These are phyloP conservation scores for Pterulicium gracile DNA, from an alignment of 1,284 basidiomycete species.

Conservation along the genomic window DNA sequence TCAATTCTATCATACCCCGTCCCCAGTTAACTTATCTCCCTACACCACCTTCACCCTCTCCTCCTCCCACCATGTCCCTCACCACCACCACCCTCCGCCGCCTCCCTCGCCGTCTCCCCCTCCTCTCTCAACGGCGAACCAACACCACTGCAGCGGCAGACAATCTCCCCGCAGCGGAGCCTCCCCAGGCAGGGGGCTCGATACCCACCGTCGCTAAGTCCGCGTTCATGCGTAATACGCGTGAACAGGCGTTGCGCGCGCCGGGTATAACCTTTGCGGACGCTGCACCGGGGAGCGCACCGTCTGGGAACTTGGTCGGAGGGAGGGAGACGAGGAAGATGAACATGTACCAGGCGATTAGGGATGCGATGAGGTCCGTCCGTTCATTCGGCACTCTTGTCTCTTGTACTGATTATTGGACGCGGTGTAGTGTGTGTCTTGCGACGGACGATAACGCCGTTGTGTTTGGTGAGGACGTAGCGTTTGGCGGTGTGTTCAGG, in stretches of 20 bases:
- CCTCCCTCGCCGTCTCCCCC: constrained; percentile 1
- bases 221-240: constrained; percentile 44
- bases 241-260: constrained; percentile 61
- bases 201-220: constrained; percentile 60
- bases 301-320: constrained; percentile 41
- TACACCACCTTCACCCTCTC: not conserved
- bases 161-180: constrained; percentile 39
- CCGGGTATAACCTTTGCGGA: constrained; percentile 65
- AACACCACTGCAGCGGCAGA: constrained; percentile 24
- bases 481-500: constrained; percentile 89
- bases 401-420: not conserved
- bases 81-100: constrained; percentile 2
- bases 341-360: constrained; percentile 85
- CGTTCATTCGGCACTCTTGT: not conserved
- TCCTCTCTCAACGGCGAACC: not conserved
- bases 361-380: constrained; percentile 68
- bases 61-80: not conserved
- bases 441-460: constrained; percentile 78
- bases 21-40: not conserved
- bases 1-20: not conserved
- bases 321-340: constrained; percentile 82
- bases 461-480: constrained; percentile 90
- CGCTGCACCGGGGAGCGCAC: constrained; percentile 31
- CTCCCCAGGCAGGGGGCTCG: constrained; percentile 70
- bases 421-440: constrained; percentile 57